phyloP scores from a whole-genome alignment of 306 rosid species.

The Quercus gilva region DNA sequence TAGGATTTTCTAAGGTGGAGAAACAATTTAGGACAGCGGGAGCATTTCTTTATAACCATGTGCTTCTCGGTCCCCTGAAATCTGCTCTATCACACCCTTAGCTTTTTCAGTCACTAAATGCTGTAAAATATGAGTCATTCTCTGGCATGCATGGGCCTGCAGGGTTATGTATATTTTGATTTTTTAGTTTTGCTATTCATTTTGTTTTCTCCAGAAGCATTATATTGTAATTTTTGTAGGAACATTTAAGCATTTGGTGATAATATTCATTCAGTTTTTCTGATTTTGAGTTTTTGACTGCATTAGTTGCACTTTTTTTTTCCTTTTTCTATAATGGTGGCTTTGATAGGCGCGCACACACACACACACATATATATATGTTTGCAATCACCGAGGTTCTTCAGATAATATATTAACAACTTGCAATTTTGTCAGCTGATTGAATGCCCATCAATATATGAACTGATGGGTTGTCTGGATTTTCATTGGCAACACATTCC shows the following conservation, averaged over 20 bases:
- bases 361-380: no score
- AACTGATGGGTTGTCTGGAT: slow-evolving; percentile 64
- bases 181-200: no score
- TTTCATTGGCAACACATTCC: slow-evolving; percentile 76
- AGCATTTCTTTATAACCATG: not conserved
- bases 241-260: not conserved
- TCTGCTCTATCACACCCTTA: not conserved
- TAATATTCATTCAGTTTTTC: not conserved
- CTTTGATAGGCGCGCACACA: no score
- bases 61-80: not conserved
- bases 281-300: not conserved
- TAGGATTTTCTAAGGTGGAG: not conserved
- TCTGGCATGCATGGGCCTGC: no score
- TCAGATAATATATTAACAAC: slow-evolving; percentile 23
- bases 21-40: not conserved
- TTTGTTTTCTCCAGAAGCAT: not conserved
- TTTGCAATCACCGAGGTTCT: no score
- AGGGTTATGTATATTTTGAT: no score
- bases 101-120: no score
- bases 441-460: slow-evolving; percentile 92
- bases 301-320: not conserved
- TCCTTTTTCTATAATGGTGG: not conserved
- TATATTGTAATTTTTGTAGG: not conserved
- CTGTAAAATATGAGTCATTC: no score
- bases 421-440: slow-evolving; percentile 63